Evolutionary conservation across 352 stramenopile genomes (phyloP).

Genomic region (Achlya hypogyna): DNA sequence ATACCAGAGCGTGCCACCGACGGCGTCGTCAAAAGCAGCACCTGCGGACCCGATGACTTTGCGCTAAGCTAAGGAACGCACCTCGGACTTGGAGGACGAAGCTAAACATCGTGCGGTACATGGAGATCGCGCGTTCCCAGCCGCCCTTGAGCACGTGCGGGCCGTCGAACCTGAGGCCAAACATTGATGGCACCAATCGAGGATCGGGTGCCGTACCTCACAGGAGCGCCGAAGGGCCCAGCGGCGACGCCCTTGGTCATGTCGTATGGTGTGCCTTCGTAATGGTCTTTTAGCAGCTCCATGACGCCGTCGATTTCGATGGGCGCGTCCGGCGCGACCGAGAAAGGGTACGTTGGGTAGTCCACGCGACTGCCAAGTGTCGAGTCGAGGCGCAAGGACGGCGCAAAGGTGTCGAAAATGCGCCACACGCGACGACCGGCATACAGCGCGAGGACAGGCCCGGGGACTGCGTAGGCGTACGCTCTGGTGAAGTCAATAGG

Average conservation of each 20-base stretch:
- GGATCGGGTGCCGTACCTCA: conserved; percentile 63
- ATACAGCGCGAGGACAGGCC: conserved; percentile 58
- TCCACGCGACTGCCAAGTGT: conserved; percentile 49
- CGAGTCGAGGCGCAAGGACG: conserved; percentile 52
- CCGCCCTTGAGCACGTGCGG: conserved; percentile 35
- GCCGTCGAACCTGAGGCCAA: background rate
- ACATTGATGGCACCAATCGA: conserved; percentile 35
- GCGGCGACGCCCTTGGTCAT: conserved; percentile 67
- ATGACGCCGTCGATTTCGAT: conserved; percentile 83
- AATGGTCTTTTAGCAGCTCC: conserved; percentile 87
- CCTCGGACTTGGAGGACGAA: conserved; percentile 36
- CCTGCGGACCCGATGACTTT: conserved; percentile 29
- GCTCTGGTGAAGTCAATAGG: conserved; percentile 86
- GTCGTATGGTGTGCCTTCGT: conserved; percentile 88
- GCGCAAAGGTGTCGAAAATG: conserved; percentile 75
- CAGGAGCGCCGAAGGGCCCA: conserved; percentile 86
- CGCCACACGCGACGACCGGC: conserved; percentile 88
- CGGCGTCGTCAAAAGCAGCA: conserved; percentile 38
- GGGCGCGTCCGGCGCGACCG: conserved; percentile 31
- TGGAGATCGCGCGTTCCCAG: conserved; percentile 90
- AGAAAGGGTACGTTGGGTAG: conserved; percentile 83
- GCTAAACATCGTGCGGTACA: conserved; percentile 89
- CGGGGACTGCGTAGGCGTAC: conserved; percentile 65
- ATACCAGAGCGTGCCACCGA: conserved; percentile 74
- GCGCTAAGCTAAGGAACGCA: background rate